Evolutionary conservation across 2,329 filamentous ascomycete species (phyloP), one percentile per base, ranked within the genome.

Genomic region (Stemphylium lycopersici): DNA sequence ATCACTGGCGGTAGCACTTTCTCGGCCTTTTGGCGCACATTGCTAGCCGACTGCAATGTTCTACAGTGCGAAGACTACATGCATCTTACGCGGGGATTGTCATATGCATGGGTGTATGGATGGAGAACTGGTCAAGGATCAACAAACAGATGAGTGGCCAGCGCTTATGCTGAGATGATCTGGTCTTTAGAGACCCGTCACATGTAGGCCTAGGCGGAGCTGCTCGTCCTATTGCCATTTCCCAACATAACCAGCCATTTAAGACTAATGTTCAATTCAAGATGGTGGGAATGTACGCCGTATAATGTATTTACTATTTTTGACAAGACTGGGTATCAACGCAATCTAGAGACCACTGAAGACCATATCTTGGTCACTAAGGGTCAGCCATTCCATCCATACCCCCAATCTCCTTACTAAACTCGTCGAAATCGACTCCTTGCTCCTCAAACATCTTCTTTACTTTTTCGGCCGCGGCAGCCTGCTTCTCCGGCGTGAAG

Each of bases 391-490:
- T 65, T 10, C 82, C 81, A 46, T 82, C 79, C 75, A 86, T 77
- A 2, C 81, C 83, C 13, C 85, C 86, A 49, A 89, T 84, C 26
- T 90, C 87, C 59, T 84, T 84, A 84, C 91, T 91, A 49, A 96
- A 85, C 52, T 84, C 79, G 58, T 93, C 90, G 76, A 96, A 96
- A 70, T 96, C 84, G n/a, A 96, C 83, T 0, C 85, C 87, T 44
- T 93, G 83, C 39, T 83, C 81, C 58, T 87, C 81, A 71, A 97
- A 96, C 71, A 95, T 79, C 34, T 86, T 83, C 66, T 88, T 85
- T 44, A 93, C 90, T 76, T 92, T 87, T 59, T 85, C 78, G 54
- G 91, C 90, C 1, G 90, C 88, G 38, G 81, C 83, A 51, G 84
- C 80, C 76, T 96, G 91, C 67, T 86, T 83, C 70, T 92, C 89